Evolutionary conservation across 495 filamentous ascomycete species (phyloP).

Genomic region (Gamarada debralockiae): DNA sequence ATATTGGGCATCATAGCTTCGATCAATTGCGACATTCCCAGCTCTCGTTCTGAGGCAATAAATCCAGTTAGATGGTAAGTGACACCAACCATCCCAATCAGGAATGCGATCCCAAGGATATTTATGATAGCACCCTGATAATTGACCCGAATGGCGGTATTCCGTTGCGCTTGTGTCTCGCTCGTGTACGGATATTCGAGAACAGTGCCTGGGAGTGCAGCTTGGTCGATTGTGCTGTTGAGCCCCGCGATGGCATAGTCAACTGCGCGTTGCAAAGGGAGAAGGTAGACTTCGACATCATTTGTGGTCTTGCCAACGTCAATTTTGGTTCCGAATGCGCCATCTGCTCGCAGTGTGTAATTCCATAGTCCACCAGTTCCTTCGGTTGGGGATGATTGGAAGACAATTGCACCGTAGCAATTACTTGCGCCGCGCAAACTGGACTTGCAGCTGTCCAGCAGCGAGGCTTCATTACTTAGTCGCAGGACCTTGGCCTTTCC

Average conservation of each 20-base stretch:
- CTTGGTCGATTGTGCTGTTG: conserved; percentile 35
- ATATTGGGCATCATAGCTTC: conserved; percentile 78
- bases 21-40: conserved; percentile 73
- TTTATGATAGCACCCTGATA: conserved; percentile 69
- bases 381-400: conserved; percentile 66
- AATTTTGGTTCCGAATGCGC: conserved; percentile 54
- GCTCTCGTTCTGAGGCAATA: conserved; percentile 72
- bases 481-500: conserved; percentile 52
- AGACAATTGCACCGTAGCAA: conserved; percentile 75
- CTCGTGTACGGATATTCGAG: conserved; percentile 72
- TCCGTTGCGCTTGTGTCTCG: conserved; percentile 58
- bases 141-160: conserved; percentile 52
- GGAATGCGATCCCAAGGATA: conserved; percentile 63
- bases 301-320: conserved; percentile 55
- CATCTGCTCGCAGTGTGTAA: conserved; percentile 75
- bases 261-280: conserved; percentile 75
- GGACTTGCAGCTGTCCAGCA: conserved; percentile 60
- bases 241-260: conserved; percentile 64
- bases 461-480: conserved; percentile 44
- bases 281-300: conserved; percentile 66
- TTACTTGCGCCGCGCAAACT: conserved; percentile 63
- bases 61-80: conserved; percentile 72
- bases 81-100: conserved; percentile 64
- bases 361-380: conserved; percentile 70
- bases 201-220: conserved; percentile 40